These are phyloP conservation scores for Musa balbisiana DNA, from an alignment of 202 grass and related monocot genomes.

Conservation along the genomic window DNA sequence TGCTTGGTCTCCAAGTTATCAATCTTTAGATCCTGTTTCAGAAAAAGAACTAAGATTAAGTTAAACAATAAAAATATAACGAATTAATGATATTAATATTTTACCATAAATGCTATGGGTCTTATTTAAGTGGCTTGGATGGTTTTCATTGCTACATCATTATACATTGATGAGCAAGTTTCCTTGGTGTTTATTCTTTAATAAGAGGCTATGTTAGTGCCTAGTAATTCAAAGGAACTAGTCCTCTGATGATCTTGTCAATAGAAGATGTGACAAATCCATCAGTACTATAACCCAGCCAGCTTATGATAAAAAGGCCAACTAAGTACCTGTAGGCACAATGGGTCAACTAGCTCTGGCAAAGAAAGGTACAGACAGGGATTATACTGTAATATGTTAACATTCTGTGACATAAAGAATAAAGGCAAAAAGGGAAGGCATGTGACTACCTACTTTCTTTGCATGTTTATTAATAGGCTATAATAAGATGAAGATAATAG, in stretches of 20 bases:
- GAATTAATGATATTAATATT: not conserved
- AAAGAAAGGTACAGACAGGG: too few relatives aligned
- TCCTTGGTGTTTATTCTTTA: not conserved
- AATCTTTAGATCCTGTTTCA: conserved; percentile 53
- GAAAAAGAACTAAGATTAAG: conserved; percentile 9
- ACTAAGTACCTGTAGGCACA: too few relatives aligned
- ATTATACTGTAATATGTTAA: too few relatives aligned
- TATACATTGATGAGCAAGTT: not conserved
- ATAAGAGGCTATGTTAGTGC: not conserved
- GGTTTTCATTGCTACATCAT: too few relatives aligned
- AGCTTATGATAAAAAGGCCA: too few relatives aligned
- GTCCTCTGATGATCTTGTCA: too few relatives aligned
- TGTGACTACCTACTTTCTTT: not conserved
- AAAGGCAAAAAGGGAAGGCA: not conserved
- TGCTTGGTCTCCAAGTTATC: conserved; percentile 68
- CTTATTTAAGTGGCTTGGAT: not conserved
- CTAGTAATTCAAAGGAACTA: too few relatives aligned
- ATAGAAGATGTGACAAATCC: too few relatives aligned
- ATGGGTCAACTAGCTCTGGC: too few relatives aligned
- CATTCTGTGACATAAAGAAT: not conserved
- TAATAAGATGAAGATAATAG: too few relatives aligned
- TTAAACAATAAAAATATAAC: conserved; percentile 1
- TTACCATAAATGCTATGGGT: not conserved
- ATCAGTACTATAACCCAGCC: too few relatives aligned
- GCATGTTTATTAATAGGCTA: too few relatives aligned